Evolutionary conservation across 495 filamentous ascomycete species (phyloP).

Genomic region (Sporormia fimetaria): DNA sequence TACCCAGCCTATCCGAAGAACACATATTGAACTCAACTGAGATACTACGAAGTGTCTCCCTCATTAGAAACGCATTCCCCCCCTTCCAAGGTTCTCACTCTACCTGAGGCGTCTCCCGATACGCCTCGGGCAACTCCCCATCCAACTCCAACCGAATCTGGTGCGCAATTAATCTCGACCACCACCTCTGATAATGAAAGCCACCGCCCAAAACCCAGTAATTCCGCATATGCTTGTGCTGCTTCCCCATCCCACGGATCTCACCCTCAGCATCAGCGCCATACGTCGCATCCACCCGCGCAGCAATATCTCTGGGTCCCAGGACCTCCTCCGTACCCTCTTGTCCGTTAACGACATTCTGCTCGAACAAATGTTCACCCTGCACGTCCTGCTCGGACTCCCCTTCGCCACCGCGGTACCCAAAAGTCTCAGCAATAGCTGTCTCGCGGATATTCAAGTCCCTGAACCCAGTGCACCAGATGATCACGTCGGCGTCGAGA

Average conservation of each 20-base stretch:
- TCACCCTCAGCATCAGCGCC: constrained; percentile 32
- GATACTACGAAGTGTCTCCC: too few species aligned
- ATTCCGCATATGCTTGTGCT: constrained; percentile 26
- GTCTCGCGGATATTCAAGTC: constrained; percentile 20
- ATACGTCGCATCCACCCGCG: constrained; percentile 27
- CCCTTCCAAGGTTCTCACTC: too few species aligned
- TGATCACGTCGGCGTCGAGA: constrained; percentile 28
- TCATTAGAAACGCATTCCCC: too few species aligned
- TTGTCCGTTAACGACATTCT: too few species aligned
- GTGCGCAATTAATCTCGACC: constrained; percentile 25
- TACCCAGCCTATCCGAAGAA: too few species aligned
- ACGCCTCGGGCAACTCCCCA: not conserved
- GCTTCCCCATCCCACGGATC: constrained; percentile 30
- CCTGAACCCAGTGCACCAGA: constrained; percentile 34
- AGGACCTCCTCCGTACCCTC: not conserved
- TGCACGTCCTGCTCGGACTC: too few species aligned
- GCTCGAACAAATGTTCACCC: too few species aligned
- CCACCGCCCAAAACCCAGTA: constrained; percentile 30
- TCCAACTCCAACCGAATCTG: constrained; percentile 32
- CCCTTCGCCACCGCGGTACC: constrained; percentile 6
- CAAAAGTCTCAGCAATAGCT: constrained; percentile 18
- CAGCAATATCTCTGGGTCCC: constrained; percentile 24
- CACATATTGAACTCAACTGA: too few species aligned
- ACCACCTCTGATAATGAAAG: constrained; percentile 27
- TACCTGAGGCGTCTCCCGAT: not conserved